phyloP scores from a whole-genome alignment of 192 early-diverging fungal genomes.

The Coemansia sp. region DNA sequence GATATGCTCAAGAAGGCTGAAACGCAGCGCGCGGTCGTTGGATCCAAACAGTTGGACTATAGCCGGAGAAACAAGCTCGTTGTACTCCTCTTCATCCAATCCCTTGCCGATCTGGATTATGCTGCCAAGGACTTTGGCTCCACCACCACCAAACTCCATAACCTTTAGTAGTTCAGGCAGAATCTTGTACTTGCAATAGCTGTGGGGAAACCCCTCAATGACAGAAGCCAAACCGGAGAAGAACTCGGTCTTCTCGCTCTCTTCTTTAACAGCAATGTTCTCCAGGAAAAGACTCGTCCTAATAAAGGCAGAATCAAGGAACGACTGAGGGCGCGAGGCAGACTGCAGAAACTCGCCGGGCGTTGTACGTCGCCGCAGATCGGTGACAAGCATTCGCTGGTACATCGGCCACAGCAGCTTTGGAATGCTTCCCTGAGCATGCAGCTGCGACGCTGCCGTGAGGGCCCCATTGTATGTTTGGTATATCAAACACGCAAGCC shows the following conservation, averaged over 20 bases:
- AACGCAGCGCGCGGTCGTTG: slow-evolving; percentile 81
- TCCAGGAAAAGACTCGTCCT: slow-evolving; percentile 85
- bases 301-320: slow-evolving; percentile 84
- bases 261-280: slow-evolving; percentile 87
- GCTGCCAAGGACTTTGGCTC: slow-evolving; percentile 69
- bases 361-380: slow-evolving; percentile 64
- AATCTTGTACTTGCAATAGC: slow-evolving; percentile 90
- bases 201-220: slow-evolving; percentile 75
- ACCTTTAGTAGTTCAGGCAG: slow-evolving; percentile 86
- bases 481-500: slow-evolving; percentile 77
- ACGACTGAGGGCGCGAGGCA: slow-evolving; percentile 61
- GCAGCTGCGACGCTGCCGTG: slow-evolving; percentile 53
- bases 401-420: slow-evolving; percentile 59
- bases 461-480: slow-evolving; percentile 75
- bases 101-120: slow-evolving; percentile 83
- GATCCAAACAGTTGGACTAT: slow-evolving; percentile 85
- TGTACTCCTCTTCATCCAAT: slow-evolving; percentile 75
- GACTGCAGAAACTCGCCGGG: slow-evolving; percentile 71
- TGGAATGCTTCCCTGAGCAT: slow-evolving; percentile 62
- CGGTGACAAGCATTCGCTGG: slow-evolving; percentile 61
- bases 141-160: slow-evolving; percentile 76
- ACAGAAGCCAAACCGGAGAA: slow-evolving; percentile 72
- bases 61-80: slow-evolving; percentile 65
- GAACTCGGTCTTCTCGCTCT: slow-evolving; percentile 83
- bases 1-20: slow-evolving; percentile 83